Conservation (phyloP, 2,329 filamentous ascomycete genomes). For the Verticillium nubilum region DNA sequence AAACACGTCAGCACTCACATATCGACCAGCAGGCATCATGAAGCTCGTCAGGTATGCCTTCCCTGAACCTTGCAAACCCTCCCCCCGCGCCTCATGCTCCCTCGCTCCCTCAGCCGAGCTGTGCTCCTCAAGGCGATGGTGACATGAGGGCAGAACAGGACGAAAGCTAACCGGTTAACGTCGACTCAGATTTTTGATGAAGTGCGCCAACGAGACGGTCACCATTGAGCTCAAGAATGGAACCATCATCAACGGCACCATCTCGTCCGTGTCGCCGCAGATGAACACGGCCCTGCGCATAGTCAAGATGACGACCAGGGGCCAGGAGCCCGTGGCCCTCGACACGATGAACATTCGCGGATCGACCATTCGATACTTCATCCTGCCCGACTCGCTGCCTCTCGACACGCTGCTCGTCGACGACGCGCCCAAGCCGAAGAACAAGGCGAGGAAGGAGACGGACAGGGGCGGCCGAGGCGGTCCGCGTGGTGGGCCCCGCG, state of each 20-base stretch:
- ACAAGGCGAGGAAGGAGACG: slow-evolving; percentile 95
- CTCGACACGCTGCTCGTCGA: slow-evolving; percentile 94
- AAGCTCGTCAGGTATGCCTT: slow-evolving; percentile 87
- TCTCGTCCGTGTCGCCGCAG: slow-evolving; percentile 91
- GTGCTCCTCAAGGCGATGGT: too few relatives aligned
- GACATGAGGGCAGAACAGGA: too few relatives aligned
- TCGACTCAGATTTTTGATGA: slow-evolving; percentile 99
- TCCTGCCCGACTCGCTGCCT: slow-evolving; percentile 91
- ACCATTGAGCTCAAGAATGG: slow-evolving; percentile 99
- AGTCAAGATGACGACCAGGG: slow-evolving; percentile 92
- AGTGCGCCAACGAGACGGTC: slow-evolving; percentile 97
- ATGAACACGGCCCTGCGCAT: slow-evolving; percentile 97
- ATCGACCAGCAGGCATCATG: slow-evolving; percentile 51
- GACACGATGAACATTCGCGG: slow-evolving; percentile 97
- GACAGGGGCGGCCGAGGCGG: slow-evolving; percentile 52
- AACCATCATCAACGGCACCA: slow-evolving; percentile 94
- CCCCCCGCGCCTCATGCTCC: slow-evolving; percentile 13
- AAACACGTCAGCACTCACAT: background rate
- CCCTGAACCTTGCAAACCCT: background rate
- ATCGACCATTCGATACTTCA: slow-evolving; percentile 92
- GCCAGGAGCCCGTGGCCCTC: slow-evolving; percentile 79
- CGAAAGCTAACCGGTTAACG: slow-evolving; percentile 5
- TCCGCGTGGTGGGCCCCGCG: slow-evolving; percentile 44
- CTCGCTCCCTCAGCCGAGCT: too few relatives aligned
- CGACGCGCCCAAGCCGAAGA: slow-evolving; percentile 97